Conservation (phyloP, 73 alveolate genomes). For the Tetrahymena thermophila region DNA sequence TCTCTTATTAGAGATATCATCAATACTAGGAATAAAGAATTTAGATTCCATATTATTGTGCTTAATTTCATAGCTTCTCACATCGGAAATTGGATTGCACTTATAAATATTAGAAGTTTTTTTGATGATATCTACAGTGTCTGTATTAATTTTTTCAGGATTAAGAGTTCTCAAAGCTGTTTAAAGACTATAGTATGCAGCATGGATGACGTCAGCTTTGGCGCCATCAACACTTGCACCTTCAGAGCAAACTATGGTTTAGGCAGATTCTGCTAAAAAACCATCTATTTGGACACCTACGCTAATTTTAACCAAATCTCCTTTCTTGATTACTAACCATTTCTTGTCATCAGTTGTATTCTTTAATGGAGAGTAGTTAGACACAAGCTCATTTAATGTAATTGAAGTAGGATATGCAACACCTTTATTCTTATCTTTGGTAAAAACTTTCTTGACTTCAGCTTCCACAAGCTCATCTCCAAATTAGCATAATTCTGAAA, state of each 20-base stretch:
- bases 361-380: not conserved
- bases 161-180: not conserved
- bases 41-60: not conserved
- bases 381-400: not conserved
- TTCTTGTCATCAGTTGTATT: not conserved
- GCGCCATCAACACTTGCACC: not conserved
- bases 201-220: not conserved
- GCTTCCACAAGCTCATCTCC: not conserved
- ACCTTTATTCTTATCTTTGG: not conserved
- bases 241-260: not conserved
- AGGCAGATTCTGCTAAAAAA: not conserved
- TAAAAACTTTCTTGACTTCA: not conserved
- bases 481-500: not conserved
- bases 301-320: not conserved
- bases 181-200: not conserved
- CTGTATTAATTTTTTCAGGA: not conserved
- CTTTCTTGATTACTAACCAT: not conserved
- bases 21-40: not conserved
- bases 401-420: not conserved
- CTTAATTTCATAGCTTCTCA: not conserved
- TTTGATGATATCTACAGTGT: not conserved
- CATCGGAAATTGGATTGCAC: not conserved
- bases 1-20: not conserved
- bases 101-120: not conserved
- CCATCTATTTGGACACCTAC: not conserved